Base-by-base conservation (phyloP, 768 basidiomycete genomes). In the Phylloporus rhodoxanthus region DNA sequence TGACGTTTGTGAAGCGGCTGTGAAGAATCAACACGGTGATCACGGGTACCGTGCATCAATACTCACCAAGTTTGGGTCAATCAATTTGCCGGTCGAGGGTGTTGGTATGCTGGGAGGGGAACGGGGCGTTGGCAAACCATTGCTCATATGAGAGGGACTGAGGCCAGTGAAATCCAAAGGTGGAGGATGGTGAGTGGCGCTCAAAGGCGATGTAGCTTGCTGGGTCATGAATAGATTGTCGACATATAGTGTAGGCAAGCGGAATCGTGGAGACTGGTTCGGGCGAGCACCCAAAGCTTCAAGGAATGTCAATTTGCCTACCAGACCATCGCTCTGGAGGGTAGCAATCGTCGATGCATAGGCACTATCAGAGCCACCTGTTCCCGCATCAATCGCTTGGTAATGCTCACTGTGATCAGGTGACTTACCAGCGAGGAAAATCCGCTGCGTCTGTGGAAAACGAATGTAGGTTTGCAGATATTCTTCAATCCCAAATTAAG, bases 1-100 rank as follows among this genome's bases (percentile, higher is more conserved):
- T 52, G 63, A 85, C 86, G 85, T 72, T 87, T 86, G 61, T 88
- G 86, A 48, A 88, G 71, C 29, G 85, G 85, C 86, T 89, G 57
- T 46, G 29, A 23, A 11, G 19, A 17, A 38, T 62, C n/a, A 65
- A 50, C 42, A 29, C 5, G 21, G 30, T 23, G 25, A 48, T 15
- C 23, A 25, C 39, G 30, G 5, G 10, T 28, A 25, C 20, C 10
- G 28, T 14, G 2, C 37, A 9, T 50, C 29, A 30, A 11, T 21
- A 66, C 75, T 60, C 64, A 81, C 85, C 73, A 86, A 68, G 39
- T 73, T 78, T 28, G 84, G 82, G 62, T 88, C 86, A 51, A 87
- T 72, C 70, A 63, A 28, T 47, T 69, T 69, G 62, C 56, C 68
- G 40, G 45, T 55, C 30, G 51, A 52, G 44, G 60, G 45, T 46